Evolutionary conservation across 352 stramenopile species (phyloP), one percentile per base, ranked within the genome.

Genomic region (Globisporangium canariense): DNA sequence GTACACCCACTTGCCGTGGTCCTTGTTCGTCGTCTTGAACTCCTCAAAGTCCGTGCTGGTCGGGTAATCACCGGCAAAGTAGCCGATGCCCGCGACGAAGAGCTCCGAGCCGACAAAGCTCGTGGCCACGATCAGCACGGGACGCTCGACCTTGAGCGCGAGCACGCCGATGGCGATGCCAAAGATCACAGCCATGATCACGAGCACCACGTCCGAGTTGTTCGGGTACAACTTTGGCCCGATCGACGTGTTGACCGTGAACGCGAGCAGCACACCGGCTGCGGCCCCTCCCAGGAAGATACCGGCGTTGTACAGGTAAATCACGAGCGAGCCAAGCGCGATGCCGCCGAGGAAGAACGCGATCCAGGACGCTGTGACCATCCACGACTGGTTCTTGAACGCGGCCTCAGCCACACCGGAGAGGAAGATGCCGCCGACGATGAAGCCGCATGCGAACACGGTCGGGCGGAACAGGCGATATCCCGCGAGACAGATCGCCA

Each of bases 1-100:
- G 66, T 93, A 94, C 13, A 82, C 63, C 67, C 71, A 89, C 11
- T 81, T 58, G 41, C 76, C 78, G 61, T 75, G 55, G 20, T 36
- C 41, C 20, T 36, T 32, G 16, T 67, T 41, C 11, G 69, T 66
- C 20, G 58, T 73, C 52, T 66, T 54, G 52, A 81, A 79, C n/a
- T 62, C 49, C 53, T 81, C 64, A 38, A 89, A 70, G 52, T 89
- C 62, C 47, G 75, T 72, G 51, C 73, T 70, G n/a, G 63, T 86
- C 14, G 80, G 80, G 69, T 86, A 89, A 56, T 67, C 66, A 45
- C 80, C 78, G 1, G 73, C 76, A 67, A 85, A 89, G 57, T 85
- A 84, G 28, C 80, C 80, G 28, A 88, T 51, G 22, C 77, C 78
- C 49, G 75, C 79, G 11, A 84, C 58, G 34, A 81, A 65, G 16